Percentiles rank a stretch among this genome's conserved stretches.
Evolutionary conservation across 495 filamentous ascomycete species (phyloP).

Genomic region (Chaetomium cochliodes): DNA sequence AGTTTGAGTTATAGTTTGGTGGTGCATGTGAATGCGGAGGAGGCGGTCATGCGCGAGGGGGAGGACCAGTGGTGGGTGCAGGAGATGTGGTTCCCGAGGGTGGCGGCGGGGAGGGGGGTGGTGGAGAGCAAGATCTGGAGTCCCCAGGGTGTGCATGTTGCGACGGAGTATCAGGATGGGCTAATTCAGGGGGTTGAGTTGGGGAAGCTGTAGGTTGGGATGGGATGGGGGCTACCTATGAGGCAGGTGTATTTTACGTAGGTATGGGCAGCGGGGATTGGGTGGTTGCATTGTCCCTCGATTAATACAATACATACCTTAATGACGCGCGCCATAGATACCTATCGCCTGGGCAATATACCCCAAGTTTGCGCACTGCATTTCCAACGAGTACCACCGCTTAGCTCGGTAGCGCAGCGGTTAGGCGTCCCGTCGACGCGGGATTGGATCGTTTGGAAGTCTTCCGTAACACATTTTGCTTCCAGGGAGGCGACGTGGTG

Average conservation of each 20-base stretch:
- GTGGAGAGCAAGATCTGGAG: slow-evolving; percentile 66
- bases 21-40: slow-evolving; percentile 54
- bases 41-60: slow-evolving; percentile 41
- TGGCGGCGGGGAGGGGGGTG: slow-evolving; percentile 56
- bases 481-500: too few species aligned
- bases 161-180: slow-evolving; percentile 64
- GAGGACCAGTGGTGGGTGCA: slow-evolving; percentile 67
- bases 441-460: too few species aligned
- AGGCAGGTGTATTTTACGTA: neutral
- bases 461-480: too few species aligned
- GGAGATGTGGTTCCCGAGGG: slow-evolving; percentile 60
- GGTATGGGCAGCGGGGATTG: neutral
- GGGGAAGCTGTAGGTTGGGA: slow-evolving; percentile 24
- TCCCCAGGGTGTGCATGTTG: slow-evolving; percentile 58
- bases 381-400: too few species aligned
- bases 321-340: too few species aligned
- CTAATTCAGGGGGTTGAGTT: slow-evolving; percentile 35
- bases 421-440: too few species aligned
- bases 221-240: neutral
- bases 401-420: too few species aligned
- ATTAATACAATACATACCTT: too few species aligned
- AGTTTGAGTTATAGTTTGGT: slow-evolving; percentile 62
- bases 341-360: too few species aligned
- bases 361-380: too few species aligned
- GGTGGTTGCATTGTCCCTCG: too few species aligned